Conservation (phyloP, 2,329 filamentous ascomycete species). For the Fusarium luffae region DNA sequence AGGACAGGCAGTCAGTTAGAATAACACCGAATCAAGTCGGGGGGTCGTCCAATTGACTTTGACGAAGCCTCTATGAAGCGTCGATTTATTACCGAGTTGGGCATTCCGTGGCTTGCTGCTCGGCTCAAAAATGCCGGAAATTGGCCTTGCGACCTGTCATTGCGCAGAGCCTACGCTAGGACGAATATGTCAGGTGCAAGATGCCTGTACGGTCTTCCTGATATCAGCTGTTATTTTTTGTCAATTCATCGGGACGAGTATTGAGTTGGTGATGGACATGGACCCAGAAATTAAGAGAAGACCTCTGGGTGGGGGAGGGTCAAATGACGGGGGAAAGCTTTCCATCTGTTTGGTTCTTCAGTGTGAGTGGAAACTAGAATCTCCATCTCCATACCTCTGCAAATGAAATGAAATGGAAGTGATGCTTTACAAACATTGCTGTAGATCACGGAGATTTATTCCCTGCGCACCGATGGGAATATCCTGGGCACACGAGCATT, state of each 20-base stretch:
- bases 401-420: background rate
- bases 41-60: conserved; percentile 8
- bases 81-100: conserved; percentile 37
- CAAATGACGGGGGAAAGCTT: background rate
- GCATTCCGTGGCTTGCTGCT: conserved; percentile 12
- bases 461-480: background rate
- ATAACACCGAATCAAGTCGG: conserved; percentile 22
- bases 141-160: background rate
- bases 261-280: background rate
- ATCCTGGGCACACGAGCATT: conserved; percentile 4
- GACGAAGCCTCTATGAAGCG: conserved; percentile 5
- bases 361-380: background rate
- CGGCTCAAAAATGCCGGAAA: conserved; percentile 37
- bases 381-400: background rate
- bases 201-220: background rate
- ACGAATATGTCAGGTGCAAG: conserved; percentile 21
- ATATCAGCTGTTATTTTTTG: background rate
- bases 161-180: conserved; percentile 7
- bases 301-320: background rate
- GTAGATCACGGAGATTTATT: background rate
- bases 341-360: no score
- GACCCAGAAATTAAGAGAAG: background rate
- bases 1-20: background rate
- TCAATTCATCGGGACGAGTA: background rate
- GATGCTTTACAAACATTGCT: background rate